Percentiles rank a stretch among this genome's conserved stretches.
Evolutionary conservation across 768 basidiomycete species (phyloP).

Genomic region (Daedalea quercina): DNA sequence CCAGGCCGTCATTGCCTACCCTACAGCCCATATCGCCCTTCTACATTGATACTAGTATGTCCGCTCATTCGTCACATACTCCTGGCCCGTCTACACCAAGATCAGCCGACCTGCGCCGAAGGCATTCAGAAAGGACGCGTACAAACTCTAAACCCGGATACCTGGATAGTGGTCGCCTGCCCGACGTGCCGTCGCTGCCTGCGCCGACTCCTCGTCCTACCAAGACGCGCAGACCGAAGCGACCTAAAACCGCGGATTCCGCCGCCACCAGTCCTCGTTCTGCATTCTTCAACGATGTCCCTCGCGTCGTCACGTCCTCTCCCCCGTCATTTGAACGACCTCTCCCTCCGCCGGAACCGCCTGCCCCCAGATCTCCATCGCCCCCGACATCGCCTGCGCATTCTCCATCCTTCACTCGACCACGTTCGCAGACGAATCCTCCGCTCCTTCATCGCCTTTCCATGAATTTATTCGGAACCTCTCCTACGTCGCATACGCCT

Average conservation of each 20-base stretch:
- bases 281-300: conserved; percentile 11
- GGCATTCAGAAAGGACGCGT: conserved; percentile 31
- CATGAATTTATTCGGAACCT: conserved; percentile 51
- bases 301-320: conserved; percentile 9
- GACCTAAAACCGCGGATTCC: conserved; percentile 22
- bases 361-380: conserved; percentile 14
- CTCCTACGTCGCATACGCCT: conserved; percentile 27
- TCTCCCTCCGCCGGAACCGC: conserved; percentile 14
- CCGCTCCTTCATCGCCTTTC: conserved; percentile 67
- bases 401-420: conserved; percentile 23
- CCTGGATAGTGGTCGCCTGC: conserved; percentile 2
- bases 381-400: not conserved
- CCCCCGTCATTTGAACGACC: conserved; percentile 11
- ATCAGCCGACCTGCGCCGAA: conserved; percentile 33
- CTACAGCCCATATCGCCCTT: conserved; percentile 40
- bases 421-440: conserved; percentile 55
- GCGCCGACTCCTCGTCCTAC: conserved; percentile 5
- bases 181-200: conserved; percentile 4
- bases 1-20: conserved; percentile 29
- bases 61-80: conserved; percentile 7
- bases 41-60: conserved; percentile 25
- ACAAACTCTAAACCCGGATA: conserved; percentile 11
- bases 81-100: conserved; percentile 17
- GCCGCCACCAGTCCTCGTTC: conserved; percentile 10
- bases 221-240: conserved; percentile 13